phyloP scores from a whole-genome alignment of 768 basidiomycete genomes.

The Nevesoporus exiguus region DNA sequence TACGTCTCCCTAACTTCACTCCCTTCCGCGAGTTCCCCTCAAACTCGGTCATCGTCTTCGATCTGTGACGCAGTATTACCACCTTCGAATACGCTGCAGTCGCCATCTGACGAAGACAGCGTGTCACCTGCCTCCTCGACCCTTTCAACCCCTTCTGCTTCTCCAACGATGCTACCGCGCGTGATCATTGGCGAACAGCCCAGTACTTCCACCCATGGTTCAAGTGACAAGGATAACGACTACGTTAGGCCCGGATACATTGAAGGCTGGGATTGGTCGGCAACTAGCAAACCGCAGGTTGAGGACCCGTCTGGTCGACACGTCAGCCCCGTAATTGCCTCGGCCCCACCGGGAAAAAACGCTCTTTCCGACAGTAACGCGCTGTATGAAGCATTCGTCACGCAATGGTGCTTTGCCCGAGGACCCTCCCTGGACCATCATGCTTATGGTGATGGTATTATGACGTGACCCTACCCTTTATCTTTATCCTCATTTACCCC shows the following conservation, averaged over 20 bases:
- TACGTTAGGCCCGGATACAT: slow-evolving; percentile 3
- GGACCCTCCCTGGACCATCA: slow-evolving; percentile 28
- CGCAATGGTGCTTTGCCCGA: slow-evolving; percentile 68
- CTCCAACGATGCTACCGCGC: slow-evolving; percentile 21
- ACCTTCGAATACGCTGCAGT: neutral
- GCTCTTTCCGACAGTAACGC: slow-evolving; percentile 24
- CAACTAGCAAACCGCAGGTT: neutral
- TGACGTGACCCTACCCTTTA: slow-evolving; percentile 10
- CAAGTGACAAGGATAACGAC: neutral
- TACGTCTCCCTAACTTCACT: slow-evolving; percentile 31
- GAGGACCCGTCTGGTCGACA: neutral
- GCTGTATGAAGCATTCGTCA: slow-evolving; percentile 57
- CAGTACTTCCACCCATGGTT: slow-evolving; percentile 8
- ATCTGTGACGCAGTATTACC: neutral
- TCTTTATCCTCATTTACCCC: neutral
- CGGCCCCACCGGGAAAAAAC: slow-evolving; percentile 20
- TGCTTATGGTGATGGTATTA: slow-evolving; percentile 13
- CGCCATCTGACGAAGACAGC: slow-evolving; percentile 16
- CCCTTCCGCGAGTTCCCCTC: neutral
- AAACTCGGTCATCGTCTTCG: neutral
- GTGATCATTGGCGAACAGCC: slow-evolving; percentile 28
- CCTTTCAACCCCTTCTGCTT: slow-evolving; percentile 23
- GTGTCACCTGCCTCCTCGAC: slow-evolving; percentile 28
- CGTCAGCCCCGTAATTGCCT: slow-evolving; percentile 2
- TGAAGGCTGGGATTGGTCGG: slow-evolving; percentile 25